phyloP scores from a whole-genome alignment of 108 stramenopile species.

The Skeletonema tropicum region DNA sequence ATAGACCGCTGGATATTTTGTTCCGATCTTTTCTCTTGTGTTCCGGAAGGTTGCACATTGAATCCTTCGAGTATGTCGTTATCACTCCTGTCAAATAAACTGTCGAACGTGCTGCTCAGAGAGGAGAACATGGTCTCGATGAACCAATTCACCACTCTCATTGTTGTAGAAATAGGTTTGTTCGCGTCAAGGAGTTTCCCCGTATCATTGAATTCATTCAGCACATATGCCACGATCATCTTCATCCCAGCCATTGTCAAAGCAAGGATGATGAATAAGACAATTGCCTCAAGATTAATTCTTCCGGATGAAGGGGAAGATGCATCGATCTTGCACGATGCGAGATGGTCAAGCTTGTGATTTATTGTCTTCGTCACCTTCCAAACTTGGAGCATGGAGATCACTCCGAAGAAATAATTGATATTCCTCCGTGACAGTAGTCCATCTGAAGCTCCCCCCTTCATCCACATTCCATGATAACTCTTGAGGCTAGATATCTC shows the following conservation, averaged over 20 bases:
- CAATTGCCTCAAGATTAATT: not conserved
- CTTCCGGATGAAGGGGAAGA: not conserved
- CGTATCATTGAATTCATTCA: conserved; percentile 10
- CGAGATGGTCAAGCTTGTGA: not conserved
- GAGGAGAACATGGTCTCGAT: not conserved
- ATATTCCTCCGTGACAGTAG: not conserved
- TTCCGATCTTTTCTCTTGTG: conserved; percentile 7
- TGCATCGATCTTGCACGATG: not conserved
- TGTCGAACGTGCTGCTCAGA: conserved; percentile 13
- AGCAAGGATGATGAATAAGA: not conserved
- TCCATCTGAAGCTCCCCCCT: not conserved
- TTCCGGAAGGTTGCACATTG: conserved; percentile 1
- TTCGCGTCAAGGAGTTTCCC: not conserved
- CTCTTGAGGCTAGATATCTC: conserved; percentile 7
- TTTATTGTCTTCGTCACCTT: conserved; percentile 5
- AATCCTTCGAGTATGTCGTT: not conserved
- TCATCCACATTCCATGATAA: conserved; percentile 4
- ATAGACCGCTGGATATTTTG: conserved; percentile 1
- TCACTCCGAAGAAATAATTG: not conserved
- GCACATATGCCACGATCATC: conserved; percentile 7
- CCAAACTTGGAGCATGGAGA: conserved; percentile 2
- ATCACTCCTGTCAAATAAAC: conserved; percentile 4
- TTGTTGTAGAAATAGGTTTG: not conserved
- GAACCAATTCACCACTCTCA: conserved; percentile 4
- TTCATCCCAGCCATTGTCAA: not conserved